Conservation (phyloP, 306 rosid species). For the Mimosa bimucronata region DNA sequence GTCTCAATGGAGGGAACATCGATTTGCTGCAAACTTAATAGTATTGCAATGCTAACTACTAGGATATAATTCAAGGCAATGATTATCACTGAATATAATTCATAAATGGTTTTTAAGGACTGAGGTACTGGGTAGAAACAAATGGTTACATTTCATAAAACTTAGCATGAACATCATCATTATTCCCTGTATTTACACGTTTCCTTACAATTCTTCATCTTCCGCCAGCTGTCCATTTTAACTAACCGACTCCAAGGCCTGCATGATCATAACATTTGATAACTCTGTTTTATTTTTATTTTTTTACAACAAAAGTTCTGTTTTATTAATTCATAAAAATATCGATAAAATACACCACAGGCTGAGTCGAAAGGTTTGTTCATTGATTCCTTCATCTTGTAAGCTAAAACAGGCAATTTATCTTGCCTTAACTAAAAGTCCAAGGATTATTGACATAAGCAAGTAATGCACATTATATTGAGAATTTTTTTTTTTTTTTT, state of each 20-base stretch:
- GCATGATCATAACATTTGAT: neutral
- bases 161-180: neutral
- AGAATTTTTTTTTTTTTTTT: too few relatives aligned
- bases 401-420: neutral
- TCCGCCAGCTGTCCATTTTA: neutral
- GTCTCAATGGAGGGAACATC: conserved; percentile 14
- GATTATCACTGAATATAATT: neutral
- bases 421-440: neutral
- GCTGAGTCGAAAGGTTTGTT: neutral
- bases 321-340: neutral
- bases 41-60: neutral
- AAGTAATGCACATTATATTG: neutral
- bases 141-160: neutral
- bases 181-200: neutral
- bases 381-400: neutral
- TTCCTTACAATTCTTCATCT: too few relatives aligned
- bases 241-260: too few relatives aligned
- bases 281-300: too few relatives aligned
- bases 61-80: neutral
- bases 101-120: neutral
- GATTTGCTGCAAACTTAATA: neutral
- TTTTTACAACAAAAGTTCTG: too few relatives aligned
- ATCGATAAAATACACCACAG: too few relatives aligned
- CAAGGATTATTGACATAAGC: neutral
- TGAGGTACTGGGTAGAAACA: neutral